Evolutionary conservation across 2,329 filamentous ascomycete genomes (phyloP), one percentile per base, ranked within the genome.

Genomic region (Bipolaris oryzae): DNA sequence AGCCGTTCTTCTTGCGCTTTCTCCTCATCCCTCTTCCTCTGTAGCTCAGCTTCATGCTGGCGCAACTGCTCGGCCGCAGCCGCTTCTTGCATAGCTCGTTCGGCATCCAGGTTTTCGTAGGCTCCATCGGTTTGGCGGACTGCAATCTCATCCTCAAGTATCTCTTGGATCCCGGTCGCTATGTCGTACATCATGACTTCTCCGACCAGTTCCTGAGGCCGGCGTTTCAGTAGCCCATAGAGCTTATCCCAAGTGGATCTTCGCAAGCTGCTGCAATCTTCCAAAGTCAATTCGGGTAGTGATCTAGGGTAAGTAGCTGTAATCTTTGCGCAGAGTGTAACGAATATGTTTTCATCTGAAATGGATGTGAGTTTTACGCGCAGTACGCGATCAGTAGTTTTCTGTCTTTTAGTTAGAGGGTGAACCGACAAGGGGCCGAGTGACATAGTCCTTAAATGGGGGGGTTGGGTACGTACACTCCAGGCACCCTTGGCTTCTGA

Each of bases 221-320:
- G 85, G 3, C 85, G 86, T 60, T 86, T 84, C 9, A 93, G 80
- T 31, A 96, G 82, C 53, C 86, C 82, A 69, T 88, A 82, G 15
- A 96, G 83, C 68, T 89, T 89, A 71, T 87, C 89, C 55, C 85
- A 82, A 1, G 89, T 91, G 50, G 85, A 87, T 66, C 89, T 88
- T 41, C 87, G 87, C 53, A 96, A 80, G 42, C 84, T 82, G 23
- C 82, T 80, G 39, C 87, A 79, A 52, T 87, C 82, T 62, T 90
- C 88, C 42, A 96, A 72, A 4, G 84, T 86, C 13, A 96, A 78
- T 10, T 91, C 79, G 1, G 93, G 93, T 1, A 87, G 80, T 1
- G 92, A 90, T 72, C 91, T 96, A 3, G 94, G 95, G 74, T 98
- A 98, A 0, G 93, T 96, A 6, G 92, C 90, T 7, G 92, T 95